Evolutionary conservation across 2,329 filamentous ascomycete species (phyloP), one percentile per base, ranked within the genome.

Genomic region (Magnaporthiopsis incrustans): DNA sequence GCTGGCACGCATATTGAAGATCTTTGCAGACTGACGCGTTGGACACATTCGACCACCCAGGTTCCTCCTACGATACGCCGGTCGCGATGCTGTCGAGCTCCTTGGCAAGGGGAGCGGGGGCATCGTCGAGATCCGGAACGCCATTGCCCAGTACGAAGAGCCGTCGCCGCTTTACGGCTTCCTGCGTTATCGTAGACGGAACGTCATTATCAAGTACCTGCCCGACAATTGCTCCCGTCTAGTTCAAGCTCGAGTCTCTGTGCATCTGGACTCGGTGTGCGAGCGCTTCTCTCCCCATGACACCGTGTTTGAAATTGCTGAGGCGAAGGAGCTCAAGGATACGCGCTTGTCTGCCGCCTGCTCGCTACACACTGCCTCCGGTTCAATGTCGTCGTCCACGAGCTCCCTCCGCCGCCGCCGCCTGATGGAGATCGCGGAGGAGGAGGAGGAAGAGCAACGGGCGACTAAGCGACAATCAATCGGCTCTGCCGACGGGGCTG

Each of bases 61-160:
- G 95, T 95, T 99, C 72, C 85, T 98, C 67, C 86, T 99, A 70
- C 93, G 94, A 75, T 99, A 99, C 78, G 83, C 86, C 67, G 89
- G 89, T 67, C 89, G 95, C 76, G 95, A 99, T 80, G 91, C 94
- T 70, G 83, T 99, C 66, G 88, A 91, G 68, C 77, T 99, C 64
- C 81, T 95, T 65, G 85, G 82, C 66, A 86, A 85, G 69, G 95
- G 95, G 61, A 89, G 82, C 69, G 90, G 91, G 69, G 94, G 95
- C 67, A 88, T 97, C 65, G 83, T 87, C 66, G 95, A 98, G 74
- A 87, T 95, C 68, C 89, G 92, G 72, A 87, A 87, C 71, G 84
- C 87, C 64, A 88, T 98, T 69, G 85, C 88, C 65, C 81, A 85
- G 67, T 96, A 96, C 73, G 85, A 90, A 64, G 93, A 97, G 68